Evolutionary conservation across 495 filamentous ascomycete genomes (phyloP).

Genomic region (Talaromyces thailandensis): DNA sequence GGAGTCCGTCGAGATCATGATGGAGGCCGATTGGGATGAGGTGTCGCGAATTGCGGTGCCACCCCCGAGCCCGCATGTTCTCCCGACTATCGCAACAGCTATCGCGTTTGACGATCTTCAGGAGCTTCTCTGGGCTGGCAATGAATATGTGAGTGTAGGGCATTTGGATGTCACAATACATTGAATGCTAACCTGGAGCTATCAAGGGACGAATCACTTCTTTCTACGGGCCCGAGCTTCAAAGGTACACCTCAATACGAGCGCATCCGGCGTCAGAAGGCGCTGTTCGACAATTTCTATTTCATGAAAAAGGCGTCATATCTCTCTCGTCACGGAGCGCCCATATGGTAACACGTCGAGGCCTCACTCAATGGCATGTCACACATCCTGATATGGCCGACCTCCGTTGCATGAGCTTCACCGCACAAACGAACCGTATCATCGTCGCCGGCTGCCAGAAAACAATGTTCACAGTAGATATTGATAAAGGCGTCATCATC

Average conservation of each 20-base stretch:
- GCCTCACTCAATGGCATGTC: conserved; percentile 79
- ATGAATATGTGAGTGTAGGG: conserved; percentile 62
- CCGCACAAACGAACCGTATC: conserved; percentile 74
- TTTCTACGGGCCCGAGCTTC: conserved; percentile 73
- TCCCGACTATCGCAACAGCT: conserved; percentile 58
- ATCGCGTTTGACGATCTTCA: conserved; percentile 80
- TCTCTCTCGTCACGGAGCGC: conserved; percentile 67
- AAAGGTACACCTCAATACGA: conserved; percentile 70
- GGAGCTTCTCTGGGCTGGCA: conserved; percentile 87
- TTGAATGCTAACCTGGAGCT: neutral
- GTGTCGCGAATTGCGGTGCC: conserved; percentile 63
- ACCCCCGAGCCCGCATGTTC: conserved; percentile 50
- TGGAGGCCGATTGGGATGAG: conserved; percentile 49
- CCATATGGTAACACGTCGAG: conserved; percentile 76
- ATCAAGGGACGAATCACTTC: conserved; percentile 72
- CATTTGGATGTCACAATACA: neutral
- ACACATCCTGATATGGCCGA: conserved; percentile 69
- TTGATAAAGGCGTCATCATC: conserved; percentile 71
- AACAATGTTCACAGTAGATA: conserved; percentile 82
- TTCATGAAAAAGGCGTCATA: conserved; percentile 80
- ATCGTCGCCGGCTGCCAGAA: conserved; percentile 80
- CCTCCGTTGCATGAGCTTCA: conserved; percentile 88
- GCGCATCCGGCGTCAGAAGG: conserved; percentile 60
- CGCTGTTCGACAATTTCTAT: conserved; percentile 67
- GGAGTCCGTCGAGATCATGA: conserved; percentile 7